These are phyloP conservation scores for Astrothelium subdiscretum DNA, from an alignment of 495 filamentous ascomycete genomes.

Conservation along the genomic window DNA sequence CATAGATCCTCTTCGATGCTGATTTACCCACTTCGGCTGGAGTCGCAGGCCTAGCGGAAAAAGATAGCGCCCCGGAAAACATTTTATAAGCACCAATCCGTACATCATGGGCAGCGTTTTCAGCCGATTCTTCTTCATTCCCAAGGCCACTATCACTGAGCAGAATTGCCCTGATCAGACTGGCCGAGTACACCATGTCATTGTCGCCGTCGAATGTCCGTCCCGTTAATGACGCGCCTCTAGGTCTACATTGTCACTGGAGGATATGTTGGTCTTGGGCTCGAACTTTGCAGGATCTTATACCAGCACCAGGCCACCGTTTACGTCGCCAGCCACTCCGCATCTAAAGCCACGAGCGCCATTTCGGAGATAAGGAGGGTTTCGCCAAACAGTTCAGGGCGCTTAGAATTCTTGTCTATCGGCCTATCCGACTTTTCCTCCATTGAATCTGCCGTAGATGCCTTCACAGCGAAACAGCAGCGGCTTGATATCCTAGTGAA, in stretches of 20 bases:
- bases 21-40: too few relatives aligned
- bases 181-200: constrained; percentile 7
- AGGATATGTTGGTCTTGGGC: constrained; percentile 7
- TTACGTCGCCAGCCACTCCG: constrained; percentile 32
- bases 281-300: constrained; percentile 22
- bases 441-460: constrained; percentile 28
- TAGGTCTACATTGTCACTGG: constrained; percentile 38
- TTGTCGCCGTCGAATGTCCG: background rate
- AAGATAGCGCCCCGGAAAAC: too few relatives aligned
- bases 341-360: constrained; percentile 20
- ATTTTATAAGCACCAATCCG: too few relatives aligned
- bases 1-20: too few relatives aligned
- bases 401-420: constrained; percentile 27
- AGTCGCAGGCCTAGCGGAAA: too few relatives aligned
- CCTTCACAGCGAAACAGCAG: constrained; percentile 28
- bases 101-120: background rate
- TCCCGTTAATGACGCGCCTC: background rate
- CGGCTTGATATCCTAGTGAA: constrained; percentile 38
- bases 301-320: constrained; percentile 29
- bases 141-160: constrained; percentile 10
- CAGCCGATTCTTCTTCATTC: constrained; percentile 10
- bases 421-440: constrained; percentile 31
- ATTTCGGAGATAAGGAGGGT: constrained; percentile 23
- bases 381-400: constrained; percentile 14
- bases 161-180: constrained; percentile 13